Base-by-base conservation (phyloP, 495 filamentous ascomycete species). In the Rhizodiscina lignyota region DNA sequence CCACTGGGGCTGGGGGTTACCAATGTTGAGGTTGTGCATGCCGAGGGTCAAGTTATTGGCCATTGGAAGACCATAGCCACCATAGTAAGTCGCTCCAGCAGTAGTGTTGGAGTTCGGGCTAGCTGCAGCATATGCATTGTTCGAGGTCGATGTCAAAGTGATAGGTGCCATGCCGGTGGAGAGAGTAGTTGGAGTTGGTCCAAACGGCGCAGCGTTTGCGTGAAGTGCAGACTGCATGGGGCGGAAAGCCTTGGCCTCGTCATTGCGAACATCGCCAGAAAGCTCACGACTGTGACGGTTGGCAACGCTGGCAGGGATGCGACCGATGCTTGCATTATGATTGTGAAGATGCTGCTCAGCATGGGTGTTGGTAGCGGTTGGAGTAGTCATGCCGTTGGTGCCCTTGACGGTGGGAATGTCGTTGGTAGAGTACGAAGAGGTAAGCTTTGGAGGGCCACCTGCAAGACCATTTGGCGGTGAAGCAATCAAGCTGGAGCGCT, bases 341-440 rank as follows among this genome's bases (percentile, higher is more conserved):
- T 86, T 79, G 37, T 86, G 80, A 39, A 85, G 68, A 39, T 77
- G 73, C 50, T 83, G 74, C 51, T 89, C 77, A 22, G 78, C 73
- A 42, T 71, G 62, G 5, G 74, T 70, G n/a, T n/a, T n/a, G 42
- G 74, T 79, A 13, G 64, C 59, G 2, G 65, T 62, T 39, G 78
- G 72, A 26, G 56, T 66, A 35, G 47, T 56, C 37, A 34, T 48
- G 34, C 38, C 48, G 42, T 35, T 54, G 44, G 39, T 47, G 27
- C 13, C n/a, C n/a, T 27, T 89, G 43, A 83, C 61, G 1, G 85
- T 92, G n/a, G 87, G 80, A 3, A 94, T 60, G 47, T 94, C 89
- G 51, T 76, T 81, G 16, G 84, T 76, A 2, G 89, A 94, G 56
- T 82, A 94, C 2, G 87, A 94, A 2, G 79, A 74, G 55, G 85